Percentiles rank a stretch among this genome's conserved stretches.
Evolutionary conservation across 1,284 basidiomycete species (phyloP).

Genomic region (Rhodotorula sp.): DNA sequence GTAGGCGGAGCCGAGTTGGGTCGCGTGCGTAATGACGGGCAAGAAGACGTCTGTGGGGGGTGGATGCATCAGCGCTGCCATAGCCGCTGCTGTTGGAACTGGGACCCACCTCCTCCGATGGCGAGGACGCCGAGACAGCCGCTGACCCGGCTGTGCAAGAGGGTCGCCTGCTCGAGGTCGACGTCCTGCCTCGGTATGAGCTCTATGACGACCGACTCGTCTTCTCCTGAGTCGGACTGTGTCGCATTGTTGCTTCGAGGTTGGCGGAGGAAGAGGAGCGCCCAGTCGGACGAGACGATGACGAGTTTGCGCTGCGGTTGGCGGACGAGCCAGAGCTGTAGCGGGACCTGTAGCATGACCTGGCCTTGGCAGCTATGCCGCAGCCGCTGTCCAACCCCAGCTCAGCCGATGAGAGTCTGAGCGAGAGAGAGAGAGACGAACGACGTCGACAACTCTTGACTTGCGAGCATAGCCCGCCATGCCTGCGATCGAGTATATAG

Average conservation of each 20-base stretch:
- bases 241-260: neutral
- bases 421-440: neutral
- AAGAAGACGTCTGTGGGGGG: conserved; percentile 67
- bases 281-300: conserved; percentile 18
- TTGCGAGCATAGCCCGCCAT: conserved; percentile 2
- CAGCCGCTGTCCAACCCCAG: too few relatives aligned
- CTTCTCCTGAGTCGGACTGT: neutral
- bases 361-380: neutral
- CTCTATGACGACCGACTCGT: conserved; percentile 62
- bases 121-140: conserved; percentile 62
- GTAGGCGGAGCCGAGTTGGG: conserved; percentile 60
- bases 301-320: conserved; percentile 17
- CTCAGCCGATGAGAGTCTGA: too few relatives aligned
- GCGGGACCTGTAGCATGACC: conserved; percentile 4
- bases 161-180: conserved; percentile 60
- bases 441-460: neutral
- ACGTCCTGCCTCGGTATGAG: conserved; percentile 71
- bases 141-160: conserved; percentile 61
- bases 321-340: conserved; percentile 27
- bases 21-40: conserved; percentile 68
- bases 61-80: neutral
- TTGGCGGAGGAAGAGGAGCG: conserved; percentile 23
- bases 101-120: conserved; percentile 51
- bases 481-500: conserved; percentile 25
- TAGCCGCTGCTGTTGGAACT: neutral